A percentile compares a stretch with the other conserved stretches of the same genome.
phyloP scores from a whole-genome alignment of 495 filamentous ascomycete species.

The Chaetomium tenue region DNA sequence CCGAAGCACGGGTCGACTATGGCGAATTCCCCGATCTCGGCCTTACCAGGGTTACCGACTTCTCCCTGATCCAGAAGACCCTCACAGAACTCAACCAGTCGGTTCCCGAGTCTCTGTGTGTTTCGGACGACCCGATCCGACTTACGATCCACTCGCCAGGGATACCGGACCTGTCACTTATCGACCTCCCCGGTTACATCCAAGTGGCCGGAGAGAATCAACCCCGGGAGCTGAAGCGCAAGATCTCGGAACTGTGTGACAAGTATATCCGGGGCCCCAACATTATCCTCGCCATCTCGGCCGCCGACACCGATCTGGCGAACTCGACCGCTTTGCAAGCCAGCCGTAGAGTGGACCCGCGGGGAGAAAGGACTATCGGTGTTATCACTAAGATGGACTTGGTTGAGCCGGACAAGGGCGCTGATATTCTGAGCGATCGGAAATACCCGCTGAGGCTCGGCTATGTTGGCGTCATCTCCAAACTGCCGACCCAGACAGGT shows the following conservation, averaged over 20 bases:
- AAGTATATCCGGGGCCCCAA: constrained; percentile 97
- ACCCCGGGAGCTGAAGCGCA: constrained; percentile 86
- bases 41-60: constrained; percentile 87
- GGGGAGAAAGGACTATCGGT: constrained; percentile 94
- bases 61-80: constrained; percentile 86
- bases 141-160: constrained; percentile 92
- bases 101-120: constrained; percentile 84
- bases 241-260: constrained; percentile 94
- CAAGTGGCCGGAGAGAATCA: constrained; percentile 91
- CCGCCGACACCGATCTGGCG: constrained; percentile 93
- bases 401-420: constrained; percentile 78
- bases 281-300: constrained; percentile 94
- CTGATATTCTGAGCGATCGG: constrained; percentile 73
- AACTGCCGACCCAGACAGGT: constrained; percentile 64
- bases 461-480: constrained; percentile 95
- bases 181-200: constrained; percentile 96
- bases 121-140: constrained; percentile 95
- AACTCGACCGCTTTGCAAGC: constrained; percentile 93
- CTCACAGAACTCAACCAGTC: constrained; percentile 93
- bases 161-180: constrained; percentile 93
- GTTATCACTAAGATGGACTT: constrained; percentile 99
- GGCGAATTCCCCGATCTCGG: constrained; percentile 95
- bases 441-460: constrained; percentile 93
- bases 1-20: constrained; percentile 84
- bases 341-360: constrained; percentile 86